These are phyloP conservation scores for Hortaea werneckii DNA, from an alignment of 2,329 filamentous ascomycete species.

Conservation along the genomic window DNA sequence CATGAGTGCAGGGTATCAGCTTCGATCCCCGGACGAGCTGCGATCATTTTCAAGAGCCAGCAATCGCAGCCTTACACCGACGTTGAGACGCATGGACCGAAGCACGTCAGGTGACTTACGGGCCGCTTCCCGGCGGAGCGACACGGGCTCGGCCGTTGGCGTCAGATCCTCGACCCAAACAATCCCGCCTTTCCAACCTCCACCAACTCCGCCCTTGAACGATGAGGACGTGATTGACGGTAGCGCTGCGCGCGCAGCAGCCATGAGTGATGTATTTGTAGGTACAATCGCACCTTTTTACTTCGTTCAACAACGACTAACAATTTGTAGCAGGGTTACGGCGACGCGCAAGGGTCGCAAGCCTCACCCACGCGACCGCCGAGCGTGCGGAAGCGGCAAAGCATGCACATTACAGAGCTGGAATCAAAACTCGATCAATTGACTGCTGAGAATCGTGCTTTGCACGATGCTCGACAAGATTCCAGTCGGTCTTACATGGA, in stretches of 20 bases:
- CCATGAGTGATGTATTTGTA: conserved; percentile 91
- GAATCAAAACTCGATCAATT: conserved; percentile 78
- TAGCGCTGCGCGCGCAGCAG: conserved; percentile 71
- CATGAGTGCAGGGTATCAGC: conserved; percentile 27
- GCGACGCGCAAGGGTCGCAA: conserved; percentile 81
- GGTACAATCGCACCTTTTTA: conserved; percentile 36
- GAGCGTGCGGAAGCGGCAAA: conserved; percentile 92
- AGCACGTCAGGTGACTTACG: conserved; percentile 67
- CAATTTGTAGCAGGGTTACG: conserved; percentile 70
- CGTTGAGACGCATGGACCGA: conserved; percentile 58
- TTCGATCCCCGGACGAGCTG: conserved; percentile 34
- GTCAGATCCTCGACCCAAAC: conserved; percentile 26
- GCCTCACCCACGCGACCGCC: conserved; percentile 84
- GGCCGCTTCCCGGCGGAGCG: conserved; percentile 49
- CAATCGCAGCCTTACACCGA: conserved; percentile 52
- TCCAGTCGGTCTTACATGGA: conserved; percentile 8
- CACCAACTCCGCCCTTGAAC: conserved; percentile 43
- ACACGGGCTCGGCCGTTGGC: conserved; percentile 32
- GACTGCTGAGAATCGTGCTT: conserved; percentile 68
- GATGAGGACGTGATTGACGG: conserved; percentile 75
- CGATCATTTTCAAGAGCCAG: conserved; percentile 54
- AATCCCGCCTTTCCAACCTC: conserved; percentile 29
- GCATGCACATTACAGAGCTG: conserved; percentile 88
- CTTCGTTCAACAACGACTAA: background rate
- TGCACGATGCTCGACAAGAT: conserved; percentile 52